Percentiles rank a stretch among this genome's conserved stretches.
These are phyloP conservation scores for Nicotiana tomentosiformis DNA, from an alignment of 257 asterid species.

Conservation along the genomic window DNA sequence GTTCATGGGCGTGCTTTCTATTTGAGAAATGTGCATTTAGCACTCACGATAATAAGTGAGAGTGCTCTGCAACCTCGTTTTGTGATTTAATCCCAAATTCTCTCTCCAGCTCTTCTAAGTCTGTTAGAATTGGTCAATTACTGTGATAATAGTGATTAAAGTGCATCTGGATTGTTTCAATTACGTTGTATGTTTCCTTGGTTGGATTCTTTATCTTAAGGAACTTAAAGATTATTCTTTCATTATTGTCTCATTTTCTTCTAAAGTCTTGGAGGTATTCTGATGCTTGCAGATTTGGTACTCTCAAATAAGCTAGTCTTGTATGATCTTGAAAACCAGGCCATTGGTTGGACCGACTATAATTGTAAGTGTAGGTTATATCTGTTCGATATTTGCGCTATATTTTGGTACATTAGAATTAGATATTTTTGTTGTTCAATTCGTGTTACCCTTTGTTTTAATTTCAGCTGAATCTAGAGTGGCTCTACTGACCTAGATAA, in stretches of 20 bases:
- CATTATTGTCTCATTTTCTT: background rate
- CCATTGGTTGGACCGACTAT: slow-evolving; percentile 97
- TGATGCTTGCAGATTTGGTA: slow-evolving; percentile 71
- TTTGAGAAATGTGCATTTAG: background rate
- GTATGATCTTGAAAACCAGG: slow-evolving; percentile 88
- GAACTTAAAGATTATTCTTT: background rate
- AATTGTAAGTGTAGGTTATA: slow-evolving; percentile 58
- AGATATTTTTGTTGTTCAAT: background rate
- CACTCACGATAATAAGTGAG: background rate
- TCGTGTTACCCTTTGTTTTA: background rate
- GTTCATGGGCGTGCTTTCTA: background rate
- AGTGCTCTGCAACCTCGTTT: background rate
- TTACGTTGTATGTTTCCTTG: background rate
- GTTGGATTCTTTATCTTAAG: background rate
- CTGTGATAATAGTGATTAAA: background rate
- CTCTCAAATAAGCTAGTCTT: slow-evolving; percentile 87
- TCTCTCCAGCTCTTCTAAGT: background rate
- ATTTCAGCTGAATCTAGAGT: background rate
- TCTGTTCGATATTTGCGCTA: background rate
- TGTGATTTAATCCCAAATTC: background rate
- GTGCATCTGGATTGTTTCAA: background rate
- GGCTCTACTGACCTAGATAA: background rate
- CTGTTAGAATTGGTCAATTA: background rate
- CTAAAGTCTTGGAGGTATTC: background rate
- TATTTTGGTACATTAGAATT: background rate